These are phyloP conservation scores for Triticum dicoccoides DNA, from an alignment of 176 grass and related monocot genomes.

Conservation along the genomic window DNA sequence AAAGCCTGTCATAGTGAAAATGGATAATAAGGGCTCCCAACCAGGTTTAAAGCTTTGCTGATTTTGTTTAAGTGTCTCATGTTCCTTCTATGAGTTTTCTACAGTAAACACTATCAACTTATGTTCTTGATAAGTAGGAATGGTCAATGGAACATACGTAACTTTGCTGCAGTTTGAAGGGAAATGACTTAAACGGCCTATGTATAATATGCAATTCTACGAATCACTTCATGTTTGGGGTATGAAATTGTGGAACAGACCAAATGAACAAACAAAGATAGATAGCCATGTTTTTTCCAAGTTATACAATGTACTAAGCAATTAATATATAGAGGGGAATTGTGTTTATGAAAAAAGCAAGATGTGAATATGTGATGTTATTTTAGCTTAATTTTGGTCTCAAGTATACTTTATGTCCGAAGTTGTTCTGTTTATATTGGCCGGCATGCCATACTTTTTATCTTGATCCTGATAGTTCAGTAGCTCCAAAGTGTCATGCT, in stretches of 20 bases:
- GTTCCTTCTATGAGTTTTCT: conserved; percentile 19
- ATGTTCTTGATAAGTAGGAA: not conserved
- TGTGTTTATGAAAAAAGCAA: not conserved
- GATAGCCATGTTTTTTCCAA: not conserved
- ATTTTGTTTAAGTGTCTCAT: conserved; percentile 19
- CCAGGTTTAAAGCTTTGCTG: conserved; percentile 25
- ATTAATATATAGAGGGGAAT: not conserved
- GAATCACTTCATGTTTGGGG: not conserved
- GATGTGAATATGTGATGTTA: not conserved
- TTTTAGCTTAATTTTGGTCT: not conserved
- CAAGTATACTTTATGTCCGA: not conserved
- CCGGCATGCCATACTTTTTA: not conserved
- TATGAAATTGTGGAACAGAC: not conserved
- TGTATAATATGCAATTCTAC: not conserved
- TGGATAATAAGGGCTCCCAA: conserved; percentile 16
- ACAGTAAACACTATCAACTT: not conserved
- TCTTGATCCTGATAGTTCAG: not conserved
- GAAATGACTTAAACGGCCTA: not conserved
- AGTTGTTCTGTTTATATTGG: not conserved
- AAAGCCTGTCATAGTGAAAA: conserved; percentile 38
- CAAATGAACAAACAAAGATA: not conserved
- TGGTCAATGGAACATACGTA: not conserved
- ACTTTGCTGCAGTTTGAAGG: not conserved
- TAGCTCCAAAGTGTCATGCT: not conserved
- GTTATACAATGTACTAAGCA: not conserved